A percentile compares a stretch with the other conserved stretches of the same genome.
Conservation (phyloP, 495 filamentous ascomycete genomes). For the Letharia columbiana region DNA sequence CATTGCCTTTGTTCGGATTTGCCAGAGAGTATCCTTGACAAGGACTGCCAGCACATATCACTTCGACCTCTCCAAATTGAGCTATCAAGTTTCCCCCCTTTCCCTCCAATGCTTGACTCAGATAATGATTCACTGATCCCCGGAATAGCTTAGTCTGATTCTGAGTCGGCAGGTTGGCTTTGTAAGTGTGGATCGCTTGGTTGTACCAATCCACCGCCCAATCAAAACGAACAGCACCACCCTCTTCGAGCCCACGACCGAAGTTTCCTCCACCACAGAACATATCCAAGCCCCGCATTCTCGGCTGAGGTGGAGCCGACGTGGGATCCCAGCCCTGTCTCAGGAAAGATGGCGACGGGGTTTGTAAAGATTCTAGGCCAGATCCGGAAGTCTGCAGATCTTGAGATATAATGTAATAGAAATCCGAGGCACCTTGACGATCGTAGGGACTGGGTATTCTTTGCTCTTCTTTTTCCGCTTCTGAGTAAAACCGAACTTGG, state of each 20-base stretch:
- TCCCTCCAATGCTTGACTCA: conserved; percentile 46
- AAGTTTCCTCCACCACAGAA: conserved; percentile 70
- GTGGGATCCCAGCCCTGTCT: conserved; percentile 50
- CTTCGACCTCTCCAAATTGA: conserved; percentile 50
- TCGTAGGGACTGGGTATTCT: conserved; percentile 55
- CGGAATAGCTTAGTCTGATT: conserved; percentile 40
- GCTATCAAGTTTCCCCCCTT: conserved; percentile 39
- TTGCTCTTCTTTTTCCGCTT: conserved; percentile 27
- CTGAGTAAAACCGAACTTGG: conserved; percentile 46
- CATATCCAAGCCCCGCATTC: conserved; percentile 53
- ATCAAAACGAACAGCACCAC: conserved; percentile 51
- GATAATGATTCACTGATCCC: conserved; percentile 63
- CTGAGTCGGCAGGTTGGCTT: conserved; percentile 44
- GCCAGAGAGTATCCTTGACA: conserved; percentile 62
- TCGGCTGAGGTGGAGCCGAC: conserved; percentile 9
- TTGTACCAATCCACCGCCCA: conserved; percentile 57
- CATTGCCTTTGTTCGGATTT: conserved; percentile 43
- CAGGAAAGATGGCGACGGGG: conserved; percentile 30
- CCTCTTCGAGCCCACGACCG: conserved; percentile 65
- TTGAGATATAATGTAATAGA: conserved; percentile 49
- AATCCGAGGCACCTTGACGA: conserved; percentile 52
- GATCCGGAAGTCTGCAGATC: conserved; percentile 22
- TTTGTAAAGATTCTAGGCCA: conserved; percentile 10
- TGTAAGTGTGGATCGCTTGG: conserved; percentile 58
- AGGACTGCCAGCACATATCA: conserved; percentile 63